Base-by-base conservation (phyloP, 306 rosid species). In the Prunus salicina region DNA sequence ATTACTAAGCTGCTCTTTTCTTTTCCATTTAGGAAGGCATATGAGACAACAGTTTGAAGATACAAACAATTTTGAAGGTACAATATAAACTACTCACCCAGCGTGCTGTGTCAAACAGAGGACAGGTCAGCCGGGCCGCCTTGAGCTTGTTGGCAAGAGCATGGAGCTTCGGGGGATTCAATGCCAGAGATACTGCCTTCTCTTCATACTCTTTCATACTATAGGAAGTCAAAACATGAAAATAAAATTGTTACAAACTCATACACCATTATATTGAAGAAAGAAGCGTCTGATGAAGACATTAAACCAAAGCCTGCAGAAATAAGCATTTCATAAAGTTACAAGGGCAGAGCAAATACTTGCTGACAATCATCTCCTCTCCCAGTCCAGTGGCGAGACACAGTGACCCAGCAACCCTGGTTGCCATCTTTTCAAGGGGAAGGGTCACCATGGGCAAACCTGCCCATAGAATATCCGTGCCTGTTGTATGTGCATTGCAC, bases 401-500 rank as follows among this genome's bases (percentile, higher is more conserved):
- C 34, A 96, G 97, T 55, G 99, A 96, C 38, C 98, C 99, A 64
- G 99, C 99, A 88, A 96, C 99, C 83, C 99, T 86, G 27, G 99
- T 96, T 69, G 99, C 99, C 99, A 96, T 96, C 86, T 92, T 92
- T 84, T 92, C 97, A 52, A 92, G 97, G 67, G 99, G 99, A 80
- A 92, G 83, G 71, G 99, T 96, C 79, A 96, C 80, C 99, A 96
- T 96, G 12, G 99, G 98, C 67, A 96, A 78, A 61, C 99, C 99
- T 9, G 99, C 99, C 99, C 99, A 96, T 51, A 96, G 78, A 78
- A 96, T 84, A 84, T 96, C 99, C 1, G 99, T 92, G 80, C 99
- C 99, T 4, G 99, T 96, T 8, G 99, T 96, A 84, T 96, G 99
- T 6, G 99, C 99, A 86, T 96, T 96, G 96, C 99, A 96, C 65